phyloP scores from a whole-genome alignment of 768 basidiomycete species.

The Suillus ampliporus region DNA sequence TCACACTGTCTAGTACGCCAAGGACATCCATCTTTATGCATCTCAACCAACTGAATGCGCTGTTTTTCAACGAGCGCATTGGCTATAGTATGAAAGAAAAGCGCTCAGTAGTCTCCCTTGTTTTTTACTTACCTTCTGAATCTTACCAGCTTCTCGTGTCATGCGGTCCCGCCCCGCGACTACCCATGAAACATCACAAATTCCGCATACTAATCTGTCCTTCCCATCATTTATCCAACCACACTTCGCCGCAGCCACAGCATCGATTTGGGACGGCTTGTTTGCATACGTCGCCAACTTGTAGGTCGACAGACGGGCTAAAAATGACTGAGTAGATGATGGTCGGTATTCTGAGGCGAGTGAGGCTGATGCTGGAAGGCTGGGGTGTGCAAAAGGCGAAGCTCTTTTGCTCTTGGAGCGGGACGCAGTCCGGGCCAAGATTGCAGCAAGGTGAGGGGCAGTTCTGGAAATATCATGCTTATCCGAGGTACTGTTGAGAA shows the following conservation, averaged over 20 bases:
- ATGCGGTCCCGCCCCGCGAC: conserved; percentile 73
- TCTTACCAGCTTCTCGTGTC: conserved; percentile 73
- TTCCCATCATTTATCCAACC: conserved; percentile 88
- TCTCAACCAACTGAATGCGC: conserved; percentile 61
- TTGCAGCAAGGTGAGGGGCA: conserved; percentile 74
- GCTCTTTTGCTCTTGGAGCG: conserved; percentile 51
- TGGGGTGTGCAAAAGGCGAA: conserved; percentile 50
- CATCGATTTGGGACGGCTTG: conserved; percentile 74
- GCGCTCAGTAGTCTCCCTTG: conserved; percentile 20
- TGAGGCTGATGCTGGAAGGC: conserved; percentile 27
- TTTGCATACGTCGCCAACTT: conserved; percentile 82
- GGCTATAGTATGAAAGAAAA: conserved; percentile 45
- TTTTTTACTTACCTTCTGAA: conserved; percentile 40
- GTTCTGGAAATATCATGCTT: conserved; percentile 51
- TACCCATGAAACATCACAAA: conserved; percentile 78
- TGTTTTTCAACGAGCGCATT: conserved; percentile 79
- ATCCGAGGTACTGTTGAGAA: conserved; percentile 16
- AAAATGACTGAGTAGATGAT: conserved; percentile 74
- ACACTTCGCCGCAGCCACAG: conserved; percentile 81
- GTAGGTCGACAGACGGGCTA: conserved; percentile 76
- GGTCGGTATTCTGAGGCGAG: conserved; percentile 71
- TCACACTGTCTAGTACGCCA: conserved; percentile 86
- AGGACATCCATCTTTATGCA: conserved; percentile 83
- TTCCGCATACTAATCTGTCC: conserved; percentile 74
- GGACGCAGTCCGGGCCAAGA: conserved; percentile 67